Evolutionary conservation across 2,329 filamentous ascomycete genomes (phyloP).

Genomic region (Leptographium lundbergii): DNA sequence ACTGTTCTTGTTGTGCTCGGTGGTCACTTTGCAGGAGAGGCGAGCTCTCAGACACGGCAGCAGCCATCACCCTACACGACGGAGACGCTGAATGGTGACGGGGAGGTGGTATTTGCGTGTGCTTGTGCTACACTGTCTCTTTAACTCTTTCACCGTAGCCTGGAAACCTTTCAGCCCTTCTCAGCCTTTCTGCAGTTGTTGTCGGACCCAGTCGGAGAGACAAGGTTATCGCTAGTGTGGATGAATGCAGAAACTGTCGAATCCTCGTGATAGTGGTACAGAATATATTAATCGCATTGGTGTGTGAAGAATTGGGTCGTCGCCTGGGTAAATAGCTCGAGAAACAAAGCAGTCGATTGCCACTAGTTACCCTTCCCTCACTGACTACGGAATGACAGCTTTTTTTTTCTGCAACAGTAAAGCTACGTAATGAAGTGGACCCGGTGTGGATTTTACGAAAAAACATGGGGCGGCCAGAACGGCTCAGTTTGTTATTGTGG

Average conservation of each 20-base stretch:
- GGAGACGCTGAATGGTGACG: no score
- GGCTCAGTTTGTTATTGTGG: background rate
- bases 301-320: background rate
- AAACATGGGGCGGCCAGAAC: background rate
- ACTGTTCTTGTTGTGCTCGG: background rate
- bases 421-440: background rate
- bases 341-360: background rate
- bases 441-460: background rate
- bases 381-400: background rate
- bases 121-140: background rate
- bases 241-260: background rate
- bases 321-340: background rate
- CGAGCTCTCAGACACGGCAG: constrained; percentile 6
- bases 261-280: background rate
- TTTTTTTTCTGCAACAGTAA: background rate
- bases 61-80: constrained; percentile 5
- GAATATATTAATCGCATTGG: background rate
- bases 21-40: constrained; percentile 10
- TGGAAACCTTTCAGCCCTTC: background rate
- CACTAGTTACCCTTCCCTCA: background rate
- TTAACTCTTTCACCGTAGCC: no score
- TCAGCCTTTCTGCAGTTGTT: background rate
- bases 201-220: background rate
- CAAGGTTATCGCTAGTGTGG: background rate
- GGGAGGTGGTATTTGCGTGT: background rate